phyloP scores from a whole-genome alignment of 768 basidiomycete genomes.

The Russula abietina region DNA sequence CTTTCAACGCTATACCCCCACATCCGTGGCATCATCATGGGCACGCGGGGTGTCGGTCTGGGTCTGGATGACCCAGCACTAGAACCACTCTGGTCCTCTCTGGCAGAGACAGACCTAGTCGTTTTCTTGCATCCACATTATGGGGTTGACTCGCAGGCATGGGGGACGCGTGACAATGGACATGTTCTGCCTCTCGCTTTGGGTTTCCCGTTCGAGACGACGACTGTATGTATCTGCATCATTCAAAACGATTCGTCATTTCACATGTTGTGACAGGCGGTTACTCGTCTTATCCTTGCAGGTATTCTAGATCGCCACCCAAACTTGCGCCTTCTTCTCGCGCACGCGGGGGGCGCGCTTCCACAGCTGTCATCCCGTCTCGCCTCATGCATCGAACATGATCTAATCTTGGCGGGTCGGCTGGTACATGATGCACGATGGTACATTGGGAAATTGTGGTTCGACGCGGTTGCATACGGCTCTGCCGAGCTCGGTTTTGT shows the following conservation, averaged over 20 bases:
- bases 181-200: constrained; percentile 83
- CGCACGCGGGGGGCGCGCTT: constrained; percentile 82
- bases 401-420: constrained; percentile 69
- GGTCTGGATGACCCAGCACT: constrained; percentile 76
- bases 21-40: constrained; percentile 75
- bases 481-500: constrained; percentile 79
- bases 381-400: constrained; percentile 79
- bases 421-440: constrained; percentile 78
- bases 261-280: constrained; percentile 38
- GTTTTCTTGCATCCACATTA: constrained; percentile 87
- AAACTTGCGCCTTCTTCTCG: constrained; percentile 66
- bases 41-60: constrained; percentile 68
- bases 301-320: constrained; percentile 80
- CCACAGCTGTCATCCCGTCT: constrained; percentile 80
- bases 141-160: constrained; percentile 65
- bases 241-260: not conserved
- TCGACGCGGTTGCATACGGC: constrained; percentile 87
- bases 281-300: constrained; percentile 73
- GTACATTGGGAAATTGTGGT: constrained; percentile 74
- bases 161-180: constrained; percentile 74
- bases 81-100: constrained; percentile 77
- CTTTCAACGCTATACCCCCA: constrained; percentile 54
- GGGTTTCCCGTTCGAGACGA: constrained; percentile 89
- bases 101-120: constrained; percentile 62
- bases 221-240: constrained; percentile 53